Evolutionary conservation across 108 stramenopile species (phyloP), one percentile per base, ranked within the genome.

Genomic region (Mediolabrus comicus): DNA sequence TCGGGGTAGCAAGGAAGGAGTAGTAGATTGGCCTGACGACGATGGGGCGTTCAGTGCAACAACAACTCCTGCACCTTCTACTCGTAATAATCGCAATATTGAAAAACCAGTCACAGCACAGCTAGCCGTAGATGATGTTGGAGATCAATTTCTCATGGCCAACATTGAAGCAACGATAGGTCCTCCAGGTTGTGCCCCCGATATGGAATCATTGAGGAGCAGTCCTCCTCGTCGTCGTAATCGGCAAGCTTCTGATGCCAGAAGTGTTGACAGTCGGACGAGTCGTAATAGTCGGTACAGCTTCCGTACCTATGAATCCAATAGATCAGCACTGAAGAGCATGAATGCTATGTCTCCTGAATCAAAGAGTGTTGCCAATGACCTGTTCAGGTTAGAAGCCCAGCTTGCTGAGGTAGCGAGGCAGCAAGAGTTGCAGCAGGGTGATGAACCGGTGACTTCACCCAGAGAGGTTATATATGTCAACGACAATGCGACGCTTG

Each of bases 81-180:
- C 19, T 5, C 46, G 46, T n/a, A 49, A 49, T 49, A 22, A n/a
- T n/a, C n/a, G n/a, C n/a, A n/a, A n/a, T n/a, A n/a, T n/a, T 49
- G n/a, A 22, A 49, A 22, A 22, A 49, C n/a, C n/a, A n/a, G n/a
- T n/a, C 17, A 24, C 46, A 49, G 46, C 46, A 22, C 19, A 1
- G n/a, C n/a, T n/a, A n/a, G n/a, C n/a, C 3, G 46, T 24, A 5
- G 46, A 49, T 22, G n/a, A 49, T 49, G 46, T 22, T 22, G 46
- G 19, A 8, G 62, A 70, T 27, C 69, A 65, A 65, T 77, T 77
- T 59, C 65, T 77, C 24, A 53, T 77, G n/a, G 59, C 77, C 24
- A 77, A 77, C 41, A 65, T 77, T 11, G 77, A 77, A 58, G 77
- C 77, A 4, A 75, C 79, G 5, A 70, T 80, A 0, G 79, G 79